Percentiles rank a stretch among this genome's conserved stretches.
These are phyloP conservation scores for Cyclostephanos tholiformis DNA, from an alignment of 108 stramenopile genomes.

Conservation along the genomic window DNA sequence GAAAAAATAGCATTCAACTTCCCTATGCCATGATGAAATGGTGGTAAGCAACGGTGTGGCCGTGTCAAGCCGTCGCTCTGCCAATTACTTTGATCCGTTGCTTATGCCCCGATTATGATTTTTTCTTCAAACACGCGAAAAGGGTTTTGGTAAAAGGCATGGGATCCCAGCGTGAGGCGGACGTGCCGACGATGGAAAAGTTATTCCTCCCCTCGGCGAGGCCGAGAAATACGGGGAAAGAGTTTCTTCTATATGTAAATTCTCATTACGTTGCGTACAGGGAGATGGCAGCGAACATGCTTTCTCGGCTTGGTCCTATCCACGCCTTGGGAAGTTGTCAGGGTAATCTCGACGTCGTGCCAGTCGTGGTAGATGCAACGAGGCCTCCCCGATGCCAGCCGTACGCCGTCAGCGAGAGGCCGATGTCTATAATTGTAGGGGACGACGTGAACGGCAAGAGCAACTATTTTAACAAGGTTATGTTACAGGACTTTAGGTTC, in stretches of 20 bases:
- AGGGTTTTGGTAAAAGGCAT: conserved; percentile 5
- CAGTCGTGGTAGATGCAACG: neutral
- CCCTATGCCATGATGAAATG: conserved; percentile 34
- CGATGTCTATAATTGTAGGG: conserved; percentile 2
- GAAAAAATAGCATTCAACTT: conserved; percentile 24
- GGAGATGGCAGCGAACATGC: conserved; percentile 19
- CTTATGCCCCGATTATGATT: neutral
- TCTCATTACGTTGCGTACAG: conserved; percentile 28
- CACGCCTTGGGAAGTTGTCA: conserved; percentile 31
- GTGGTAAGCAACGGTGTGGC: conserved; percentile 5
- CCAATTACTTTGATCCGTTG: neutral
- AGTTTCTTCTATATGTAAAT: conserved; percentile 33
- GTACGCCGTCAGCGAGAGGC: conserved; percentile 4
- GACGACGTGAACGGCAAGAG: conserved; percentile 1
- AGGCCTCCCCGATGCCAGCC: conserved; percentile 13
- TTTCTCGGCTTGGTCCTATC: conserved; percentile 18
- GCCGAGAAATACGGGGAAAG: conserved; percentile 32
- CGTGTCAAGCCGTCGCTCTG: neutral
- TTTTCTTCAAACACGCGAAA: too few species aligned
- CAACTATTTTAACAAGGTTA: conserved; percentile 2
- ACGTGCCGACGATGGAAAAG: conserved; percentile 1
- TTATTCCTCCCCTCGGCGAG: conserved; percentile 25
- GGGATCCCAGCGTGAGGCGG: conserved; percentile 1
- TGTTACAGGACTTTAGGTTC: conserved; percentile 21
- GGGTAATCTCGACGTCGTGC: conserved; percentile 15